Percentiles rank a stretch among this genome's conserved stretches.
These are phyloP conservation scores for Boletus fagicola DNA, from an alignment of 768 basidiomycete species.

Conservation along the genomic window DNA sequence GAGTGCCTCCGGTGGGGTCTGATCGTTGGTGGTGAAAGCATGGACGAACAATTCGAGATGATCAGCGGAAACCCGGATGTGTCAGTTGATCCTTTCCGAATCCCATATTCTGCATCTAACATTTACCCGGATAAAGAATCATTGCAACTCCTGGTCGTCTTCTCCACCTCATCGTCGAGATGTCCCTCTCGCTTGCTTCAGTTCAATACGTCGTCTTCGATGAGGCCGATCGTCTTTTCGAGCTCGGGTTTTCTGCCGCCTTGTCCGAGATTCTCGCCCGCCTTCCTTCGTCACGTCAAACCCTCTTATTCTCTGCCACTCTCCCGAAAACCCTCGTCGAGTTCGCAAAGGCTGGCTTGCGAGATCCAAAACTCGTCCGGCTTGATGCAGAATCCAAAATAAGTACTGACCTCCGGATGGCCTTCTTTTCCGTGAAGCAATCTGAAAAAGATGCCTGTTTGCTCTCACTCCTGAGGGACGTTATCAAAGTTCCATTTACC, in stretches of 20 bases:
- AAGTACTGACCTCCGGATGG: slow-evolving; percentile 88
- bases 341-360: slow-evolving; percentile 96
- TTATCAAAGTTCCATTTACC: slow-evolving; percentile 76
- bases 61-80: slow-evolving; percentile 93
- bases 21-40: slow-evolving; percentile 90
- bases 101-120: slow-evolving; percentile 11
- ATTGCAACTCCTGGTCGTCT: slow-evolving; percentile 98
- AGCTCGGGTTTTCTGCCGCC: slow-evolving; percentile 95
- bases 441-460: slow-evolving; percentile 94
- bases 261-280: slow-evolving; percentile 90
- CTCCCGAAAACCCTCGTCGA: slow-evolving; percentile 94
- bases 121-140: slow-evolving; percentile 51
- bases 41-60: slow-evolving; percentile 97
- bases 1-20: slow-evolving; percentile 84
- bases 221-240: slow-evolving; percentile 97
- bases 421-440: slow-evolving; percentile 90
- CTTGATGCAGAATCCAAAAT: slow-evolving; percentile 96
- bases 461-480: slow-evolving; percentile 78
- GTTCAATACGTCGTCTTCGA: slow-evolving; percentile 93
- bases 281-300: slow-evolving; percentile 84
- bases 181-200: slow-evolving; percentile 87
- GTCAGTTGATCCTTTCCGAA: slow-evolving; percentile 48
- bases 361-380: slow-evolving; percentile 93
- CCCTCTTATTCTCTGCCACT: slow-evolving; percentile 94
- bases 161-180: slow-evolving; percentile 95